Conservation (phyloP, 192 early-diverging fungal species). For the Phlyctochytrium planicorne region DNA sequence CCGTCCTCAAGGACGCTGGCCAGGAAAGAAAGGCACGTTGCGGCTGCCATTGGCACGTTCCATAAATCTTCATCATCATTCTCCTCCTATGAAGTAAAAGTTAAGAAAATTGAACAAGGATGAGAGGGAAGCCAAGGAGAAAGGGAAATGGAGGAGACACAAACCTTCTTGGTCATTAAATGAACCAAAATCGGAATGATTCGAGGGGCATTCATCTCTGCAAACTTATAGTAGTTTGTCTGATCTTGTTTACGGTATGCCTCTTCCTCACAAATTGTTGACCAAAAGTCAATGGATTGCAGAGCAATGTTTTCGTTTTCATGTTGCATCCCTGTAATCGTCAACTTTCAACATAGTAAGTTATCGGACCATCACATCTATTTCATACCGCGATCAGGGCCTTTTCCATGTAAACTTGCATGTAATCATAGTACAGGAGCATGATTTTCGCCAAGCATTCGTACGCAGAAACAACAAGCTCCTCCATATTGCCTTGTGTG, state of each 20-base stretch:
- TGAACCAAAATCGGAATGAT: slow-evolving; percentile 82
- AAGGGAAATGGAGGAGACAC: slow-evolving; percentile 11
- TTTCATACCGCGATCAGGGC: slow-evolving; percentile 81
- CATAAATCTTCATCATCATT: slow-evolving; percentile 99
- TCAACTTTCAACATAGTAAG: slow-evolving; percentile 50
- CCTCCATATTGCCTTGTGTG: slow-evolving; percentile 74
- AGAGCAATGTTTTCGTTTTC: slow-evolving; percentile 85
- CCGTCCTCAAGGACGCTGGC: slow-evolving; percentile 78
- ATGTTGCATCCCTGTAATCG: slow-evolving; percentile 87
- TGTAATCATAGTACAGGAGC: slow-evolving; percentile 94
- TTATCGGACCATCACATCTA: slow-evolving; percentile 7
- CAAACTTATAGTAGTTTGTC: slow-evolving; percentile 64
- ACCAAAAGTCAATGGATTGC: slow-evolving; percentile 99
- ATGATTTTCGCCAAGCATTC: slow-evolving; percentile 98
- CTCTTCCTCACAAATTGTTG: slow-evolving; percentile 96
- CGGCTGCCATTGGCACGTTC: slow-evolving; percentile 97
- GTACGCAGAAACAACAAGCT: slow-evolving; percentile 84
- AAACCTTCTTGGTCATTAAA: slow-evolving; percentile 83
- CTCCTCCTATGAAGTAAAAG: slow-evolving; percentile 63
- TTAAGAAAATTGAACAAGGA: slow-evolving; percentile 15
- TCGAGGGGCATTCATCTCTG: slow-evolving; percentile 70
- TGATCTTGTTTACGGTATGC: slow-evolving; percentile 13
- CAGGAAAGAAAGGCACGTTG: slow-evolving; percentile 87
- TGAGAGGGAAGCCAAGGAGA: slow-evolving; percentile 18
- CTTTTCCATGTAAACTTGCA: slow-evolving; percentile 96